phyloP scores from a whole-genome alignment of 257 asterid genomes.

The Solanum piurae region DNA sequence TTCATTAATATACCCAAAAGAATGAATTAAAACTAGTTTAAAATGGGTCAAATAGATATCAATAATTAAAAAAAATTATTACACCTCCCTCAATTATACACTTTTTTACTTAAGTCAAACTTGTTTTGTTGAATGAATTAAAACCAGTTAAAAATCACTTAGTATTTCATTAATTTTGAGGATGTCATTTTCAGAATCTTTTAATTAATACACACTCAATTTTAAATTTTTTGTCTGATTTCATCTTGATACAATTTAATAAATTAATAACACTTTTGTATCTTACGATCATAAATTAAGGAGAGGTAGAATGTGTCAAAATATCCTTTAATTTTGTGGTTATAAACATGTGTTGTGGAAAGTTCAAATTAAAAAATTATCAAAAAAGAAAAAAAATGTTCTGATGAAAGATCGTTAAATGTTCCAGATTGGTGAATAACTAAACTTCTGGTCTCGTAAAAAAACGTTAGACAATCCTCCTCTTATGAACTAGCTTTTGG shows the following conservation, averaged over 20 bases:
- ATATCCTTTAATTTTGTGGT: neutral
- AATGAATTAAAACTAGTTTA: neutral
- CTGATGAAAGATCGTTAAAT: neutral
- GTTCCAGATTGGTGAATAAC: neutral
- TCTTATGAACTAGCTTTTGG: neutral
- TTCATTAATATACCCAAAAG: slow-evolving; percentile 1
- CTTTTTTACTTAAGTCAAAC: neutral
- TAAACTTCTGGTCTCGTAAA: neutral
- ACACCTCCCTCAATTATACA: neutral
- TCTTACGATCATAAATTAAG: neutral
- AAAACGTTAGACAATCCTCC: neutral
- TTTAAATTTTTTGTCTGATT: neutral
- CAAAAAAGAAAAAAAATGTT: neutral
- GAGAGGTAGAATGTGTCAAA: neutral
- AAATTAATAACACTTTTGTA: neutral
- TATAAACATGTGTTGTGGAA: neutral
- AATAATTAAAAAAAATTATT: neutral
- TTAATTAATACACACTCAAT: neutral
- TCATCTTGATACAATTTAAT: neutral
- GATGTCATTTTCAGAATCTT: neutral
- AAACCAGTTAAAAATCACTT: neutral
- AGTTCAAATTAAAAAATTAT: neutral
- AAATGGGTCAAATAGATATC: neutral
- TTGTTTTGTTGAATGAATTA: neutral
- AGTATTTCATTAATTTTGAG: neutral